These are phyloP conservation scores for Ceratobasidium sp. DNA, from an alignment of 1,284 basidiomycete genomes.

Conservation along the genomic window DNA sequence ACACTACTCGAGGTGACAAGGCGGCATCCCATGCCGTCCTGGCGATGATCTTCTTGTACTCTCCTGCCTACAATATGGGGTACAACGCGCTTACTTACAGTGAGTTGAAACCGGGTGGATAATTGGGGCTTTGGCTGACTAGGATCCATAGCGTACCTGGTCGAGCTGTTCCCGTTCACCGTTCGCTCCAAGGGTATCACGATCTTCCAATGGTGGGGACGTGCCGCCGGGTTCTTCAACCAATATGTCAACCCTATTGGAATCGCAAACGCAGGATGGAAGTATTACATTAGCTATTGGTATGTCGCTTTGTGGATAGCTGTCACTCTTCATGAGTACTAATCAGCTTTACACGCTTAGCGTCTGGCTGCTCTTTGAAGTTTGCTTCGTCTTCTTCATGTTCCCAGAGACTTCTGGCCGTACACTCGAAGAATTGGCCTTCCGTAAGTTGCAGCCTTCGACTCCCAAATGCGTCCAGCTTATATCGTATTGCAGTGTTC, in stretches of 20 bases:
- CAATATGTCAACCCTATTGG: slow-evolving; percentile 72
- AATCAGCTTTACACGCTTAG: slow-evolving; percentile 59
- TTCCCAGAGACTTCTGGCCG: slow-evolving; percentile 69
- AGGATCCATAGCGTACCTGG: slow-evolving; percentile 61
- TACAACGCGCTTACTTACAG: slow-evolving; percentile 66
- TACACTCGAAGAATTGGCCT: slow-evolving; percentile 70
- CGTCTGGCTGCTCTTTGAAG: slow-evolving; percentile 62
- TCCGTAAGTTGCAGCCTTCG: slow-evolving; percentile 61
- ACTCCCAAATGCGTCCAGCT: neutral
- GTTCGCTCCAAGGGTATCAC: slow-evolving; percentile 65
- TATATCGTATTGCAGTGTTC: slow-evolving; percentile 24
- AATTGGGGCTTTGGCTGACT: neutral
- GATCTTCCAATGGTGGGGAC: slow-evolving; percentile 66
- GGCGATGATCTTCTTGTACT: slow-evolving; percentile 65
- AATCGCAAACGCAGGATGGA: slow-evolving; percentile 64
- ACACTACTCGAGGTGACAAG: slow-evolving; percentile 57
- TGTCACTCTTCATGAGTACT: slow-evolving; percentile 53
- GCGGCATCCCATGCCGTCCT: slow-evolving; percentile 48
- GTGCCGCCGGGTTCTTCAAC: slow-evolving; percentile 68
- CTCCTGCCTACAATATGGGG: slow-evolving; percentile 64
- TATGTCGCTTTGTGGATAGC: slow-evolving; percentile 56
- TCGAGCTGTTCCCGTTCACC: slow-evolving; percentile 67
- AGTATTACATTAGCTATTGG: slow-evolving; percentile 52
- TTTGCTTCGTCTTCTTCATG: slow-evolving; percentile 64
- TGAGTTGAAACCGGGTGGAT: slow-evolving; percentile 52